A percentile compares a stretch with the other conserved stretches of the same genome.
phyloP scores from a whole-genome alignment of 345 rosid genomes.

The Melaleuca quinquenervia region DNA sequence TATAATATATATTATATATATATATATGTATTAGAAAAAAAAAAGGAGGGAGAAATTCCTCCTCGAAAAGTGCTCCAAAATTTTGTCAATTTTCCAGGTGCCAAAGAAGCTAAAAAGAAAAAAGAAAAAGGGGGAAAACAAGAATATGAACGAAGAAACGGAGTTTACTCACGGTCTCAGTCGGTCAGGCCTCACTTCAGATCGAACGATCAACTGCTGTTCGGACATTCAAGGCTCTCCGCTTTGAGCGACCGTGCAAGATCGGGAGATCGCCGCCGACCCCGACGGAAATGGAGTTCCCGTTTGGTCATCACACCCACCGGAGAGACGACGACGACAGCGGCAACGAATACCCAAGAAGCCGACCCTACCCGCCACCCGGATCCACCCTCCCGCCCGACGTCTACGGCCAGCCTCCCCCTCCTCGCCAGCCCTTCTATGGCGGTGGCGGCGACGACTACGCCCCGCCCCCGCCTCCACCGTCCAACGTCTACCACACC shows the following conservation, averaged over 20 bases:
- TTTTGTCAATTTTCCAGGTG: not conserved
- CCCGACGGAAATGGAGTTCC: constrained; percentile 31
- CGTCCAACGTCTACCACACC: constrained; percentile 17
- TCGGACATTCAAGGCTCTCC: not conserved
- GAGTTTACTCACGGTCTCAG: not conserved
- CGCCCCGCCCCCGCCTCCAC: constrained; percentile 9
- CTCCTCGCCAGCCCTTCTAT: not conserved
- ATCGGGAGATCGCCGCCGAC: not conserved
- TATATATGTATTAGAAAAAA: too few relatives aligned
- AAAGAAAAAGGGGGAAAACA: too few relatives aligned
- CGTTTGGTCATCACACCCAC: constrained; percentile 17
- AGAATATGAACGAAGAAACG: not conserved
- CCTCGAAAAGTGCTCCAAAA: not conserved
- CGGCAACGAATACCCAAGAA: constrained; percentile 3
- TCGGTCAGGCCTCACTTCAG: not conserved
- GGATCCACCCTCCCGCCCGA: not conserved
- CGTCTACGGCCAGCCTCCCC: constrained; percentile 17
- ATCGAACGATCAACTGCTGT: not conserved
- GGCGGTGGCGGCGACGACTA: constrained; percentile 4
- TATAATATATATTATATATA: too few relatives aligned
- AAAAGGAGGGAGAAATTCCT: not conserved
- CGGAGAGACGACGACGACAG: constrained; percentile 19
- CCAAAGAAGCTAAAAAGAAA: not conserved
- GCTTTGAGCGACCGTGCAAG: not conserved
- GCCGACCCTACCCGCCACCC: not conserved